Evolutionary conservation across 164 flowering plant species (phyloP).

Genomic region (Buxus sempervirens): DNA sequence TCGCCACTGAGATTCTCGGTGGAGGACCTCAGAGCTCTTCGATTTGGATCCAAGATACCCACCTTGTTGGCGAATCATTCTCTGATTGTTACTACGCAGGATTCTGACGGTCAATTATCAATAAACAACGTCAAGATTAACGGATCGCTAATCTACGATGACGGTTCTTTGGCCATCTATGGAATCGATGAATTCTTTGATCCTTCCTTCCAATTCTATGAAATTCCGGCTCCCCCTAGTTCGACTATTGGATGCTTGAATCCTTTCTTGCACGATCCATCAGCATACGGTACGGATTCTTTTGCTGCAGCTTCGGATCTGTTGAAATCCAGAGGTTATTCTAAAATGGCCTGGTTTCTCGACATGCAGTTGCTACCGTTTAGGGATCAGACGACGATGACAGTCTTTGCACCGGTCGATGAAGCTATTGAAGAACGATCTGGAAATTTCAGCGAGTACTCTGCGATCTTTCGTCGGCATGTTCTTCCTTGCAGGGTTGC

Average conservation of each 20-base stretch:
- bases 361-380: slow-evolving; percentile 42
- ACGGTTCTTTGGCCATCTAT: slow-evolving; percentile 37
- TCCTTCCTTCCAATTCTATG: slow-evolving; percentile 20
- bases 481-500: slow-evolving; percentile 49
- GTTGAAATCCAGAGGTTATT: slow-evolving; percentile 42
- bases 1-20: slow-evolving; percentile 34
- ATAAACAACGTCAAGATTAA: slow-evolving; percentile 37
- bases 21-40: slow-evolving; percentile 35
- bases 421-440: slow-evolving; percentile 25
- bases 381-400: slow-evolving; percentile 22
- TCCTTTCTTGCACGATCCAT: not conserved
- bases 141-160: slow-evolving; percentile 32
- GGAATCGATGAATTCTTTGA: slow-evolving; percentile 42
- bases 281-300: not conserved
- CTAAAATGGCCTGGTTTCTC: slow-evolving; percentile 51
- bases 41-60: slow-evolving; percentile 38
- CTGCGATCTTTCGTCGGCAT: slow-evolving; percentile 39
- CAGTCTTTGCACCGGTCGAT: slow-evolving; percentile 66
- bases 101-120: slow-evolving; percentile 12
- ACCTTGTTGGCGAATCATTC: slow-evolving; percentile 34
- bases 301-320: slow-evolving; percentile 20
- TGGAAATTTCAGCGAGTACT: slow-evolving; percentile 20
- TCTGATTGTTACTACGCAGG: slow-evolving; percentile 34
- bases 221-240: slow-evolving; percentile 6
- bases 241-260: not conserved